Conservation (phyloP, 1,284 basidiomycete genomes). For the Heterobasidion occidentale region DNA sequence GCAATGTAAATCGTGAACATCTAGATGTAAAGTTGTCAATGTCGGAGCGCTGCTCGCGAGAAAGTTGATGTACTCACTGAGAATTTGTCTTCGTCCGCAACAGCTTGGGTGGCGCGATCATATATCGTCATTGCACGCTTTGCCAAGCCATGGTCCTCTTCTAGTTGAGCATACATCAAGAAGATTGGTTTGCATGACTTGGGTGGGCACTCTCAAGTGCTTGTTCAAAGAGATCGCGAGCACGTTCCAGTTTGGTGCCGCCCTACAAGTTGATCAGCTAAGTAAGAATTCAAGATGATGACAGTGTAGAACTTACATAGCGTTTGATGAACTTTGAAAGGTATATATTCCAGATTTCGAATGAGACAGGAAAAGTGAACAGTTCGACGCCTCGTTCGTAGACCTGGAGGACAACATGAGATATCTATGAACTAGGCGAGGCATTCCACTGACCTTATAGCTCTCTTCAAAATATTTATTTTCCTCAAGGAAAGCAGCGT, state of each 20-base stretch:
- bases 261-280: constrained; percentile 39
- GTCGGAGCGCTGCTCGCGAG: background rate
- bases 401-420: constrained; percentile 38
- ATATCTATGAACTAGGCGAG: background rate
- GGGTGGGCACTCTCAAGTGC: constrained; percentile 90
- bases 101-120: constrained; percentile 84
- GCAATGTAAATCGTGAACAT: constrained; percentile 98
- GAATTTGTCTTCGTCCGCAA: constrained; percentile 88
- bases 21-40: constrained; percentile 29
- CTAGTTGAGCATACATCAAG: constrained; percentile 91
- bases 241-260: constrained; percentile 89
- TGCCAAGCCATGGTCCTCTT: constrained; percentile 92
- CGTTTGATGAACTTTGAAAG: constrained; percentile 95
- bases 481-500: constrained; percentile 94
- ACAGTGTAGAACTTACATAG: constrained; percentile 55
- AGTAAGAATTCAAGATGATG: background rate
- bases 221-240: constrained; percentile 96
- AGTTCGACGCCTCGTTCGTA: constrained; percentile 97
- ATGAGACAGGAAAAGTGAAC: constrained; percentile 97
- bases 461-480: constrained; percentile 98
- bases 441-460: constrained; percentile 66
- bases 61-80: constrained; percentile 55
- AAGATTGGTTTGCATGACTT: constrained; percentile 95
- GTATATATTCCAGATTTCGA: constrained; percentile 99
- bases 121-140: constrained; percentile 96